Base-by-base conservation (phyloP, 176 grass and related monocot genomes). In the Leersia perrieri region DNA sequence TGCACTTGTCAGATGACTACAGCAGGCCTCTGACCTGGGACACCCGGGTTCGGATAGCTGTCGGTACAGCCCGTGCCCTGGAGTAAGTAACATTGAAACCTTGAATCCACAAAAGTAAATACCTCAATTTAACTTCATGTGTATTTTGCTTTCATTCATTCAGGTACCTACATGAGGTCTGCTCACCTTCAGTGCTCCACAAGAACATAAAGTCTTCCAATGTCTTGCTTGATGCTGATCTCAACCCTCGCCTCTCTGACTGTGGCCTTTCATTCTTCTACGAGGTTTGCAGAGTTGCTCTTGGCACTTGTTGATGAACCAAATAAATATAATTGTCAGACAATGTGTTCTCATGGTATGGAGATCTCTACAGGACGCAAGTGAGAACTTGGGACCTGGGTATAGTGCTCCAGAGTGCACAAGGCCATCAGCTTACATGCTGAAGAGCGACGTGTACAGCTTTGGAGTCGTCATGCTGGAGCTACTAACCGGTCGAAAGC, bases 1-100 rank as follows among this genome's bases (percentile, higher is more conserved):
- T 98, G 16, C 96, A 98, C 80, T 88, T 98, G 36, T 95, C 90
- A 20, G 96, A 98, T 70, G 92, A 91, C 11, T 98, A 98, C 88
- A 99, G 96, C 87, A 93, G 41, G 60, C 96, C 92, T n/a, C 87
- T 99, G 33, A 99, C 96, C 74, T 99, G 96, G 96, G 96, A 98
- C 32, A 98, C 96, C 60, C 90, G 96, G 67, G 84, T 98, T 29
- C 88, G 86, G 63, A 98, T 98, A 60, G 96, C 96, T 78, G 67
- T 93, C 33, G 92, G 96, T 68, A 98, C 88, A 73, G 96, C 96
- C 76, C 76, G 79, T 26, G 96, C 96, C 82, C 76, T 98, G 81
- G 92, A 98, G 96, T 98, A 95, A 94, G 58, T 44, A 85, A 16
- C 63, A 82, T 76, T 28, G 22, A 68, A 75, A 42, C 62, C 44